Conservation (phyloP, 1,284 basidiomycete species). For the Heterobasidion parviporum region DNA sequence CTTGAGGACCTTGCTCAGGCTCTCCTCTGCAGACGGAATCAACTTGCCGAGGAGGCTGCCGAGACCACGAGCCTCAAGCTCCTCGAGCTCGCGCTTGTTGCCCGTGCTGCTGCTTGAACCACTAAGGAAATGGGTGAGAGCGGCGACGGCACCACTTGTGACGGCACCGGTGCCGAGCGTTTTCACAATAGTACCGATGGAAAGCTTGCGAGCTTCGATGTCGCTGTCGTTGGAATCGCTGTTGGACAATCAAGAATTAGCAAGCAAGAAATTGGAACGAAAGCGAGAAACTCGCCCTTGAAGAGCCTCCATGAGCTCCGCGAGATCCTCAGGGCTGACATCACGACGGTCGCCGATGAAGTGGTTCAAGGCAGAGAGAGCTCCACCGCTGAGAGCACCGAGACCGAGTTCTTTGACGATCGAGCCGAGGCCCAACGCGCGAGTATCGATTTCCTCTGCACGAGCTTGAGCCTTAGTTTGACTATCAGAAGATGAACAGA, state of each 20-base stretch:
- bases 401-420: background rate
- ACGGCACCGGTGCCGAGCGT: background rate
- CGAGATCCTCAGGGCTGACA: background rate
- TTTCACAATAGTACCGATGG: background rate
- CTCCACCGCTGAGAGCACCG: background rate
- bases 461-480: background rate
- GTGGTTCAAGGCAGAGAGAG: background rate
- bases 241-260: background rate
- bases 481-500: background rate
- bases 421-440: background rate
- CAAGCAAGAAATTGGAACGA: background rate
- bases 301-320: too few relatives aligned
- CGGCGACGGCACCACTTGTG: background rate
- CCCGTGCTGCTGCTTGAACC: background rate
- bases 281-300: background rate
- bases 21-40: background rate
- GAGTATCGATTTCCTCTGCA: background rate
- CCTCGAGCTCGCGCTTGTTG: background rate
- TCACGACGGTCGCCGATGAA: background rate
- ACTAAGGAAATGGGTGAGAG: background rate
- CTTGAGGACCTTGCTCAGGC: background rate
- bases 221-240: background rate
- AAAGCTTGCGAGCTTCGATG: background rate
- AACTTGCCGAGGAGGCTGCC: background rate
- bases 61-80: background rate